phyloP scores from a whole-genome alignment of 176 grass and related monocot species.

The Carex myosuroides region DNA sequence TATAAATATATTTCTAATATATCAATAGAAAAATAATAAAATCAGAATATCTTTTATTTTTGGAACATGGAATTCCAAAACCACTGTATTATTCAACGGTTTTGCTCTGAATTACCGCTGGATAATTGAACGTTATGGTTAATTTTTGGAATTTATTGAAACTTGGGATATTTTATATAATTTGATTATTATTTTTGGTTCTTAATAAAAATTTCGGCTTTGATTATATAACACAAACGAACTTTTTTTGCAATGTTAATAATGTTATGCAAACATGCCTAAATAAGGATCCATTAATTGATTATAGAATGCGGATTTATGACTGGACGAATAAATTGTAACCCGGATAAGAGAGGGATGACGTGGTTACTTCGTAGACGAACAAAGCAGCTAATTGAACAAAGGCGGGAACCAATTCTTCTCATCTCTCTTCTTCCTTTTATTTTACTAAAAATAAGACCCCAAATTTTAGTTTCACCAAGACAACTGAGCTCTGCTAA shows the following conservation, averaged over 20 bases:
- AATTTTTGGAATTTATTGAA: too few relatives aligned
- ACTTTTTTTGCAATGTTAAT: background rate
- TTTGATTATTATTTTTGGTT: too few relatives aligned
- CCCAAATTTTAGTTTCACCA: background rate
- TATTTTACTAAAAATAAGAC: background rate
- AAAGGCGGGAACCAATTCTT: slow-evolving; percentile 16
- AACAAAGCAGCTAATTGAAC: slow-evolving; percentile 3
- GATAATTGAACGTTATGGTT: too few relatives aligned
- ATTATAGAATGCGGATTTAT: background rate
- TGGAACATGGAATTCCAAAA: too few relatives aligned
- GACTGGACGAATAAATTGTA: background rate
- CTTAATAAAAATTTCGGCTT: background rate
- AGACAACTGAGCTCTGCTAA: slow-evolving; percentile 19
- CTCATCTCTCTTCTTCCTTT: slow-evolving; percentile 18
- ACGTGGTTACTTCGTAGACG: background rate
- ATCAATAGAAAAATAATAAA: too few relatives aligned
- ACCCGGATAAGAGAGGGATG: slow-evolving; percentile 3
- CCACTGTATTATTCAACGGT: too few relatives aligned
- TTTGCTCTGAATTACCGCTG: too few relatives aligned
- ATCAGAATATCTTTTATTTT: too few relatives aligned
- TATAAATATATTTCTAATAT: too few relatives aligned
- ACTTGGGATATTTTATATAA: too few relatives aligned
- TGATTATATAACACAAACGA: background rate
- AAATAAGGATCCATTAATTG: background rate
- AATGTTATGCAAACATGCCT: background rate